Conservation (phyloP, 345 rosid genomes). For the Nasturtium officinale region DNA sequence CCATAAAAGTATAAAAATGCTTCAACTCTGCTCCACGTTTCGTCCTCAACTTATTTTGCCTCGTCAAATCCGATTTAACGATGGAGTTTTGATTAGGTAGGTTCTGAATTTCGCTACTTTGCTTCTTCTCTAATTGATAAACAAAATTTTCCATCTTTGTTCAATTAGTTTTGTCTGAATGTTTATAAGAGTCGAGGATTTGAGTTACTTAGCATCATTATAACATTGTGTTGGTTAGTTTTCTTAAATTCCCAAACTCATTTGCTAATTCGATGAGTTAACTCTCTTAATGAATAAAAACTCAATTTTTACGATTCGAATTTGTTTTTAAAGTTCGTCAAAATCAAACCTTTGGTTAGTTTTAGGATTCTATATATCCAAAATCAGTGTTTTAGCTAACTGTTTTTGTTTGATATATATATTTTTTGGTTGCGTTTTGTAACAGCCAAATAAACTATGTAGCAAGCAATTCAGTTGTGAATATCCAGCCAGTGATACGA, state of each 20-base stretch:
- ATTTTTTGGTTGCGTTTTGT: neutral
- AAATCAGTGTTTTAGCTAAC: neutral
- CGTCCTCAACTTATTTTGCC: conserved; percentile 36
- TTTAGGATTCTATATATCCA: neutral
- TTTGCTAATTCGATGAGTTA: neutral
- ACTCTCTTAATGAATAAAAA: neutral
- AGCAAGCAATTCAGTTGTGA: conserved; percentile 26
- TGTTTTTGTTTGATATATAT: neutral
- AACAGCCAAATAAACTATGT: conserved; percentile 37
- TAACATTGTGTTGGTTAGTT: neutral
- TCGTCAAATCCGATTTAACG: conserved; percentile 24
- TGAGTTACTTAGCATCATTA: neutral
- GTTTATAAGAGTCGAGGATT: neutral
- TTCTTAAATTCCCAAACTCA: neutral
- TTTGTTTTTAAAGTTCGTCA: neutral
- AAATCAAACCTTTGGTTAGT: neutral
- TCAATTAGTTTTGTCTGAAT: neutral
- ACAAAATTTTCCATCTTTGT: neutral
- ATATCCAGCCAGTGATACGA: conserved; percentile 32
- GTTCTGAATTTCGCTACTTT: conserved; percentile 10
- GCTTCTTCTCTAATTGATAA: neutral
- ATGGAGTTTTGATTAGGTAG: conserved; percentile 30
- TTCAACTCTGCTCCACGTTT: conserved; percentile 47
- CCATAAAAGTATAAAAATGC: conserved; percentile 20
- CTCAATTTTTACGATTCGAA: neutral